Conservation (phyloP, 164 flowering plant genomes). For the Magnolia officinalis region DNA sequence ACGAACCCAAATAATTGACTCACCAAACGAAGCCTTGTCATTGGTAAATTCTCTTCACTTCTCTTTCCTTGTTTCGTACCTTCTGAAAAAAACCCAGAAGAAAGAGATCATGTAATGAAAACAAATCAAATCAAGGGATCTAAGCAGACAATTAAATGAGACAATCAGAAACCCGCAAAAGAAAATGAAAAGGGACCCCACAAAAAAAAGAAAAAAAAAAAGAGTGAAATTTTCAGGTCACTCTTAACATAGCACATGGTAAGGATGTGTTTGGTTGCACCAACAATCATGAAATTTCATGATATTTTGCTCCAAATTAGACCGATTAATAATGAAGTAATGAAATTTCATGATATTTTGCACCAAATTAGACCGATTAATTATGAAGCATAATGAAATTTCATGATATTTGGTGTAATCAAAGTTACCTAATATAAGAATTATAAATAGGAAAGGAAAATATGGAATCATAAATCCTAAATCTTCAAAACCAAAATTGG, state of each 20-base stretch:
- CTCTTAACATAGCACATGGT: too few species aligned
- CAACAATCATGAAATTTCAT: too few species aligned
- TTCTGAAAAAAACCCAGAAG: conserved; percentile 31
- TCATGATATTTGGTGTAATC: too few species aligned
- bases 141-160: not conserved
- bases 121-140: not conserved
- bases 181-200: not conserved
- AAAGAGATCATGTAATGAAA: not conserved
- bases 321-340: too few species aligned
- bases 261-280: too few species aligned
- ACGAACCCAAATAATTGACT: conserved; percentile 10
- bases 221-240: not conserved
- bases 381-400: too few species aligned
- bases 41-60: conserved; percentile 46
- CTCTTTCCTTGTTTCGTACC: conserved; percentile 64
- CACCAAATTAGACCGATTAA: too few species aligned
- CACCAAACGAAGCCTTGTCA: conserved; percentile 48
- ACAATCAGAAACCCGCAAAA: not conserved
- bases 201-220: not conserved
- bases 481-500: not conserved
- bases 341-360: too few species aligned
- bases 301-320: too few species aligned
- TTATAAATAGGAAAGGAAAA: not conserved
- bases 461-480: not conserved
- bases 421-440: not conserved